These are phyloP conservation scores for Aspergillus saccharolyticus DNA, from an alignment of 495 filamentous ascomycete species.

Conservation along the genomic window DNA sequence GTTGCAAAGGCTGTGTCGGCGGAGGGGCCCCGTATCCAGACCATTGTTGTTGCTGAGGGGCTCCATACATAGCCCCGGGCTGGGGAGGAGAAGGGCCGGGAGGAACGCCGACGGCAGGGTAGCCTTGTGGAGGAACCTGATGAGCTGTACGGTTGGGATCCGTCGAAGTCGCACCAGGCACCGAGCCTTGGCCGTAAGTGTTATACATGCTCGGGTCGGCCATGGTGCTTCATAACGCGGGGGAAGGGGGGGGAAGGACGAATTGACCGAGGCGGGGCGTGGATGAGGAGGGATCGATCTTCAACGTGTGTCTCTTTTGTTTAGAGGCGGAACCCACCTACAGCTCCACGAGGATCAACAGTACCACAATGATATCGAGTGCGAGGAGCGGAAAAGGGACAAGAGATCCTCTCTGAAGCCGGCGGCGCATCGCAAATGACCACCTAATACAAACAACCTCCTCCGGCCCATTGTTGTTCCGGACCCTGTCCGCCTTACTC, in stretches of 20 bases:
- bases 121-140: slow-evolving; percentile 47
- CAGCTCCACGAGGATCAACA: neutral
- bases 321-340: slow-evolving; percentile 12
- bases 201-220: slow-evolving; percentile 76
- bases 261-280: neutral
- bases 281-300: slow-evolving; percentile 8
- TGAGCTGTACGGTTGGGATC: slow-evolving; percentile 54
- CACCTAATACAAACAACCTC: neutral
- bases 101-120: slow-evolving; percentile 33
- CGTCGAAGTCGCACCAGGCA: slow-evolving; percentile 58
- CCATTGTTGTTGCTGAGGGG: slow-evolving; percentile 37
- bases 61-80: slow-evolving; percentile 44
- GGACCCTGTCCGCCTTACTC: neutral
- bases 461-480: neutral
- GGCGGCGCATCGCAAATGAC: neutral
- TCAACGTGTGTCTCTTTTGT: neutral
- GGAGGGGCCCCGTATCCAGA: slow-evolving; percentile 41
- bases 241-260: slow-evolving; percentile 1
- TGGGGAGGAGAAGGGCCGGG: slow-evolving; percentile 59
- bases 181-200: slow-evolving; percentile 51
- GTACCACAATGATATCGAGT: neutral
- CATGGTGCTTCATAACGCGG: slow-evolving; percentile 44
- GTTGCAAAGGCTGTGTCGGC: slow-evolving; percentile 19
- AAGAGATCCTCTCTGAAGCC: neutral
- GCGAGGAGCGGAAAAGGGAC: neutral